phyloP scores from a whole-genome alignment of 345 rosid genomes.

The Citrus sp. region DNA sequence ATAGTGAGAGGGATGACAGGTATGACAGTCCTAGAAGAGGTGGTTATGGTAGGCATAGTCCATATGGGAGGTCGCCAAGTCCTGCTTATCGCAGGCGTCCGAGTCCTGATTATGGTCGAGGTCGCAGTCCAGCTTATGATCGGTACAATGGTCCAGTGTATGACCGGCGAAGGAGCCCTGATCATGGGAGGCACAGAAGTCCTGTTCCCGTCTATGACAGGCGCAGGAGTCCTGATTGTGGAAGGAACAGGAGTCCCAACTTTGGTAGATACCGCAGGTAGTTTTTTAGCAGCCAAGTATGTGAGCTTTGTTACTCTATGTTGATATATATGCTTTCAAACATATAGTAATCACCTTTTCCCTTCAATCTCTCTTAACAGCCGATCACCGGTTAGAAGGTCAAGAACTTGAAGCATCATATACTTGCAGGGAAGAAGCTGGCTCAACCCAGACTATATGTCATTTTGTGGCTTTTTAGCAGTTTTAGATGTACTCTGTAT shows the following conservation, averaged over 20 bases:
- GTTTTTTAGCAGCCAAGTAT: constrained; percentile 1
- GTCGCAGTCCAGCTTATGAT: constrained; percentile 69
- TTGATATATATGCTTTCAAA: not conserved
- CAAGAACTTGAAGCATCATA: constrained; percentile 34
- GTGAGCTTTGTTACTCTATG: constrained; percentile 2
- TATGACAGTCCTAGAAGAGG: constrained; percentile 67
- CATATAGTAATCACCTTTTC: not conserved
- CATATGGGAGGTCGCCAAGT: constrained; percentile 65
- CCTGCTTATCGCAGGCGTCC: constrained; percentile 61
- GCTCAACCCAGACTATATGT: constrained; percentile 1
- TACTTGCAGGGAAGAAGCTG: constrained; percentile 1
- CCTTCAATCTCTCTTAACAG: constrained; percentile 29
- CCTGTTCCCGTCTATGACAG: constrained; percentile 51
- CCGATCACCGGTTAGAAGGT: constrained; percentile 64
- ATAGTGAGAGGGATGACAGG: constrained; percentile 63
- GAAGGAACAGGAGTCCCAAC: constrained; percentile 45
- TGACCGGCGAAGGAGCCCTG: constrained; percentile 49
- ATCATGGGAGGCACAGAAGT: constrained; percentile 39
- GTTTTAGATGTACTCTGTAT: constrained; percentile 10
- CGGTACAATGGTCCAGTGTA: constrained; percentile 57
- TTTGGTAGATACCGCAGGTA: constrained; percentile 70
- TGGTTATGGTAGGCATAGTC: constrained; percentile 33
- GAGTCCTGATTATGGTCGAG: constrained; percentile 79
- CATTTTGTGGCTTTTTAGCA: not conserved
- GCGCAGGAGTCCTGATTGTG: constrained; percentile 45